Percentiles rank a stretch among this genome's conserved stretches.
These are phyloP conservation scores for Mycena crocata DNA, from an alignment of 768 basidiomycete genomes.

Conservation along the genomic window DNA sequence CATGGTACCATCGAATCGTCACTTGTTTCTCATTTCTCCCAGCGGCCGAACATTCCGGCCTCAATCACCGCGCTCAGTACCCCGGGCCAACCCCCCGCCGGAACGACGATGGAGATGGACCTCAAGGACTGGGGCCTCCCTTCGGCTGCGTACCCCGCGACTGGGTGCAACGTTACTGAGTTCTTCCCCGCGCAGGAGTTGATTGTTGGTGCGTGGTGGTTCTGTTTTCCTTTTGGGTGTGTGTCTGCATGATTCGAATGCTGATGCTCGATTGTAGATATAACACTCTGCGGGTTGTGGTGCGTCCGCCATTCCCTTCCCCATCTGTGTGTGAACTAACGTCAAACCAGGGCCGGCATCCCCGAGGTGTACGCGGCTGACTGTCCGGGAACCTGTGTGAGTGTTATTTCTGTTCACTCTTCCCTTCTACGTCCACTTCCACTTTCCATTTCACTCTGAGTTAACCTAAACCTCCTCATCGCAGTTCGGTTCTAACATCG, in stretches of 20 bases:
- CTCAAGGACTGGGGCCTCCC: conserved; percentile 57
- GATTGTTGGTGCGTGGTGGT: conserved; percentile 45
- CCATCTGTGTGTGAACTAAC: not conserved
- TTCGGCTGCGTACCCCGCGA: conserved; percentile 54
- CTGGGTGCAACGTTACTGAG: conserved; percentile 55
- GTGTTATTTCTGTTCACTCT: conserved; percentile 32
- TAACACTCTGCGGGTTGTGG: conserved; percentile 66
- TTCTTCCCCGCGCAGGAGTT: conserved; percentile 62
- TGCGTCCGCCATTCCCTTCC: no score
- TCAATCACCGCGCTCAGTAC: conserved; percentile 24
- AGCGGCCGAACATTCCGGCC: conserved; percentile 27
- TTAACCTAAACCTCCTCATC: conserved; percentile 32
- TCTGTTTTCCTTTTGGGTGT: not conserved
- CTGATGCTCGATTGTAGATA: conserved; percentile 44
- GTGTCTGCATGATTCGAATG: no score
- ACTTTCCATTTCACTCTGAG: not conserved
- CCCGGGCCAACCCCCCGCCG: not conserved
- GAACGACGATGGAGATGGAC: conserved; percentile 18
- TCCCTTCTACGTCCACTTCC: not conserved
- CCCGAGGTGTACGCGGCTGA: conserved; percentile 53
- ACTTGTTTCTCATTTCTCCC: not conserved
- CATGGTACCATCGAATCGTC: no score
- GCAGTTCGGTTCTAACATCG: conserved; percentile 64
- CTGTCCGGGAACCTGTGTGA: conserved; percentile 60
- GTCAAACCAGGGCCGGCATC: conserved; percentile 59